Evolutionary conservation across 441 rosid species (phyloP), one percentile per base, ranked within the genome.

Genomic region (Erodium moschatum): DNA sequence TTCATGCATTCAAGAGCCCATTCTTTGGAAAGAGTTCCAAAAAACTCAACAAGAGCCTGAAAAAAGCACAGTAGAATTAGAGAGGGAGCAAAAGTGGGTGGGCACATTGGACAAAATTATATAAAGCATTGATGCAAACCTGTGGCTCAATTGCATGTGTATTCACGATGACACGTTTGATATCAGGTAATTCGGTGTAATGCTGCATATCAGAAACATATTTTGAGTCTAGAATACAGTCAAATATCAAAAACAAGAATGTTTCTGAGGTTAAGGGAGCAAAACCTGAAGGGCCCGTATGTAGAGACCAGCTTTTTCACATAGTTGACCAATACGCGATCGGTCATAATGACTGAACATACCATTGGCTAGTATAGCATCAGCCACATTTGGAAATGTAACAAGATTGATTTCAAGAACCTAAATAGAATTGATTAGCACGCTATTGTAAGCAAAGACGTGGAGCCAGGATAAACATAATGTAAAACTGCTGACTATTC

Each of bases 391-490:
- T 29, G 31, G 31, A 29, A 29, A 29, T 29, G 79, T 72, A n/a
- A 76, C 79, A 38, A 76, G 68, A 69, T 76, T 76, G 79, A 76
- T 76, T 69, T 76, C 79, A 42, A 76, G 73, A 21, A 76, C 79
- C 79, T 76, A 46, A n/a, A 69, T 69, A 4, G 27, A 42, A 24
- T n/a, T 0, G 2, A 8, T 6, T 42, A 42, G 6, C 7, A 8
- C 3, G 2, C 31, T 42, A 42, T 42, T 42, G 48, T 42, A 42
- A 42, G 31, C 31, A 2, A 2, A 29, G 31, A 29, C 31, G 31
- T 29, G 31, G 31, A 29, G 31, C 48, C 48, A 42, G 48, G 10
- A 42, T 42, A 11, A 42, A 9, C 48, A 10, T 42, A 1, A 9
- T 29, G 31, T 29, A 29, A 29, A 29, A 29, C 3, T 8, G 10